Conservation (phyloP, 1,284 basidiomycete species). For the Pterulicium gracile region DNA sequence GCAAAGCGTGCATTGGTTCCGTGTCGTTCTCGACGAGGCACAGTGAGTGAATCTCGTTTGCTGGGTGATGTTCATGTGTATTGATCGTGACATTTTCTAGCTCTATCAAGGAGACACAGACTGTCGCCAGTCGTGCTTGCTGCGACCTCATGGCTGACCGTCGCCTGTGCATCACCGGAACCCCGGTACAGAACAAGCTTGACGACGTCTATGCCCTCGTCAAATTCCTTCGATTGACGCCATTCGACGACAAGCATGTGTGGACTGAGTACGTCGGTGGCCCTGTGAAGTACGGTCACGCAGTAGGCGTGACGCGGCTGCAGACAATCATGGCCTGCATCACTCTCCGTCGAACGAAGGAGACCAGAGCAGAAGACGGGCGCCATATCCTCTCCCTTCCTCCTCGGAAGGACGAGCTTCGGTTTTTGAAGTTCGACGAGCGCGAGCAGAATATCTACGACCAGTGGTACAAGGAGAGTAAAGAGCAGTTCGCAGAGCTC, state of each 20-base stretch:
- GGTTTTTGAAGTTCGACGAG: constrained; percentile 76
- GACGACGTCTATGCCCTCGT: constrained; percentile 96
- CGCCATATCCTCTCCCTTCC: constrained; percentile 81
- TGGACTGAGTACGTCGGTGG: constrained; percentile 93
- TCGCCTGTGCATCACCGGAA: constrained; percentile 90
- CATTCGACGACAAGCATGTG: constrained; percentile 85
- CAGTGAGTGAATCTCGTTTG: constrained; percentile 70
- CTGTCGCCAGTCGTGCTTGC: constrained; percentile 88
- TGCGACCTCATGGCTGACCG: constrained; percentile 93
- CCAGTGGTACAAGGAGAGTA: constrained; percentile 79
- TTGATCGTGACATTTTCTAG: constrained; percentile 28
- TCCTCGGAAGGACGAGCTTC: constrained; percentile 76
- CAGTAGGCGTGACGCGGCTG: constrained; percentile 86
- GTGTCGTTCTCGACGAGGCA: constrained; percentile 96
- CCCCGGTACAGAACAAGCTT: constrained; percentile 97
- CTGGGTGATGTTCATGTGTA: no score
- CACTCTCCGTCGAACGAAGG: constrained; percentile 93
- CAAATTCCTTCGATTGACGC: constrained; percentile 88
- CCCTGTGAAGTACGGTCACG: constrained; percentile 86
- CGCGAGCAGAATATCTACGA: constrained; percentile 85
- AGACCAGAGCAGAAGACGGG: constrained; percentile 75
- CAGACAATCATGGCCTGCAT: constrained; percentile 97
- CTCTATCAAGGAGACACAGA: constrained; percentile 92
- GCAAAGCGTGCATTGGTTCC: constrained; percentile 95
- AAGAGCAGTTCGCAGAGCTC: constrained; percentile 84